Evolutionary conservation across 169 alveolate genomes (phyloP).

Genomic region (Theileria luwenshuni): DNA sequence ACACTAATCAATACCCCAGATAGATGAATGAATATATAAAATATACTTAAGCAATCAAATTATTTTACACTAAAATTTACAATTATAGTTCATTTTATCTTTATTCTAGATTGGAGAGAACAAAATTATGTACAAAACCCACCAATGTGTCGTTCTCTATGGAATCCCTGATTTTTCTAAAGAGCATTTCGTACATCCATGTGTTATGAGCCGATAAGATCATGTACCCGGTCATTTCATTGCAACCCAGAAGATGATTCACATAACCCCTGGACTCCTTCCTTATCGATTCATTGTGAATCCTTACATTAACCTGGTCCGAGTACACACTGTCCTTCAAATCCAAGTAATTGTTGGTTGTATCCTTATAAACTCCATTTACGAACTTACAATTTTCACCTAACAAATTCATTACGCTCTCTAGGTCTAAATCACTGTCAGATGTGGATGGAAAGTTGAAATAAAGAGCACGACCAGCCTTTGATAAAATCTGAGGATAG

Average conservation of each 20-base stretch:
- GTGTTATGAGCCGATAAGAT: constrained; percentile 56
- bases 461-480: constrained; percentile 61
- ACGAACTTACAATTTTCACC: constrained; percentile 22
- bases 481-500: constrained; percentile 61
- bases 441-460: constrained; percentile 18
- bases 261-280: constrained; percentile 65
- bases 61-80: background rate
- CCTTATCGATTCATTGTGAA: constrained; percentile 60
- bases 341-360: constrained; percentile 44
- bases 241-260: constrained; percentile 68
- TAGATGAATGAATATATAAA: too few relatives aligned
- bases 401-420: background rate
- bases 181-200: constrained; percentile 57
- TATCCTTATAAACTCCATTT: constrained; percentile 32
- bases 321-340: constrained; percentile 55
- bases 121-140: constrained; percentile 18
- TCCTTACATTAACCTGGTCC: constrained; percentile 26
- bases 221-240: constrained; percentile 65
- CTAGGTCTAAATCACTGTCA: background rate
- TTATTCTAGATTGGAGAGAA: constrained; percentile 6
- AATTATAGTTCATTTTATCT: background rate
- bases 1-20: too few relatives aligned
- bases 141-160: constrained; percentile 28
- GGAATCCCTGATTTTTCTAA: constrained; percentile 52
- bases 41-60: background rate